phyloP scores from a whole-genome alignment of 116 monocot genomes.

The Papilionanthe hybrid region DNA sequence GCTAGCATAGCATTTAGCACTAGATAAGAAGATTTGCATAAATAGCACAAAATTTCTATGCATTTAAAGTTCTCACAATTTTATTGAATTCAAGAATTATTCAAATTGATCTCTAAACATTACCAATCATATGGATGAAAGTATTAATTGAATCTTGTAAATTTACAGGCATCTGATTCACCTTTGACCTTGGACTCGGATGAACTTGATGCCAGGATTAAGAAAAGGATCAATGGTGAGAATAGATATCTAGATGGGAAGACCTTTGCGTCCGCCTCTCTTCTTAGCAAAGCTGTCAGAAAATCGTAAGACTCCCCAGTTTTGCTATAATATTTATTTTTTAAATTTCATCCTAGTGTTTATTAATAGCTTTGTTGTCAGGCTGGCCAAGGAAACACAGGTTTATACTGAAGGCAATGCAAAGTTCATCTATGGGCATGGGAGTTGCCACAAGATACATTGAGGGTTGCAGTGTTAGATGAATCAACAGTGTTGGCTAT shows the following conservation, averaged over 20 bases:
- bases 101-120: no score
- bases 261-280: slow-evolving; percentile 46
- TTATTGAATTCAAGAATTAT: neutral
- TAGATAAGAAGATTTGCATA: neutral
- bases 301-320: slow-evolving; percentile 29
- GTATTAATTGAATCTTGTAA: neutral
- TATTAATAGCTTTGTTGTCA: slow-evolving; percentile 5
- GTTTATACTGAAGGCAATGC: slow-evolving; percentile 66
- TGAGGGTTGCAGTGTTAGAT: neutral
- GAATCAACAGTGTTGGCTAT: neutral
- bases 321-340: neutral
- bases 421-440: slow-evolving; percentile 70
- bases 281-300: slow-evolving; percentile 55
- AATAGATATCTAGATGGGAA: slow-evolving; percentile 51
- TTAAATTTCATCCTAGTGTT: neutral
- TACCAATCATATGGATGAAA: neutral
- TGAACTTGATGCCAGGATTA: slow-evolving; percentile 46
- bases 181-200: slow-evolving; percentile 37
- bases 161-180: slow-evolving; percentile 57
- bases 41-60: no score
- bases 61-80: neutral
- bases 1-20: neutral
- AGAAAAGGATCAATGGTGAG: slow-evolving; percentile 55
- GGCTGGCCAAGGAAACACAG: slow-evolving; percentile 60
- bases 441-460: slow-evolving; percentile 17